A percentile compares a stretch with the other conserved stretches of the same genome.
phyloP scores from a whole-genome alignment of 2,329 filamentous ascomycete genomes.

The Beauveria sp. region DNA sequence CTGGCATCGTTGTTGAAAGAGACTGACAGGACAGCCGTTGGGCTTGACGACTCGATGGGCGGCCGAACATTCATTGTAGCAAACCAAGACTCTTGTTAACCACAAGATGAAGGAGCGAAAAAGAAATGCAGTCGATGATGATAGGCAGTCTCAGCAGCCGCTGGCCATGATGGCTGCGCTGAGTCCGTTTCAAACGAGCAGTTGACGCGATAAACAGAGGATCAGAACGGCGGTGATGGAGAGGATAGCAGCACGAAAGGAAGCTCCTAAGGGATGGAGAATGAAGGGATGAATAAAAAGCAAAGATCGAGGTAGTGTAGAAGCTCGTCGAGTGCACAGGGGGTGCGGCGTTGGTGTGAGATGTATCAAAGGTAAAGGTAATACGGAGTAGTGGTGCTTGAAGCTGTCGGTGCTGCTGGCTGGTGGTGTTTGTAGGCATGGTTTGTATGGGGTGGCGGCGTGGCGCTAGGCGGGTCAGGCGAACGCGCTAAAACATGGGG shows the following conservation, averaged over 20 bases:
- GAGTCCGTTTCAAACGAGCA: not conserved
- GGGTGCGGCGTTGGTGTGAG: not conserved
- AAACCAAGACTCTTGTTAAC: not conserved
- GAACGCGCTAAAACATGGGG: not conserved
- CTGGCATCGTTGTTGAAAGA: conserved; percentile 80
- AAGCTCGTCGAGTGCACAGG: not conserved
- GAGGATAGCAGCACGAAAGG: not conserved
- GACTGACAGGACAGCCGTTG: conserved; percentile 70
- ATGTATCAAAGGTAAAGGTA: not conserved
- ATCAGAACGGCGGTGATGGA: not conserved
- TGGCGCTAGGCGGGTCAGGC: conserved; percentile 3
- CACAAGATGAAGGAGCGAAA: not conserved
- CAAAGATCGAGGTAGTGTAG: not conserved
- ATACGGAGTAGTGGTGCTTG: not conserved
- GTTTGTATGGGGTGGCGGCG: not conserved
- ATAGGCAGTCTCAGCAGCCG: not conserved
- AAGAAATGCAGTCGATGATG: not conserved
- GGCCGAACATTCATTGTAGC: conserved; percentile 78
- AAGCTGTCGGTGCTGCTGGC: not conserved
- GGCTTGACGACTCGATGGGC: conserved; percentile 68
- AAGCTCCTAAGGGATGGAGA: not conserved
- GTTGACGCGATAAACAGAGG: not conserved
- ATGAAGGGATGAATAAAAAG: not conserved
- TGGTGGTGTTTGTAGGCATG: not conserved
- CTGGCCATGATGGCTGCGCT: conserved; percentile 1